Evolutionary conservation across 805 yeast genomes (phyloP), one percentile per base, ranked within the genome.

Genomic region (Nadsonia fulvescens): DNA sequence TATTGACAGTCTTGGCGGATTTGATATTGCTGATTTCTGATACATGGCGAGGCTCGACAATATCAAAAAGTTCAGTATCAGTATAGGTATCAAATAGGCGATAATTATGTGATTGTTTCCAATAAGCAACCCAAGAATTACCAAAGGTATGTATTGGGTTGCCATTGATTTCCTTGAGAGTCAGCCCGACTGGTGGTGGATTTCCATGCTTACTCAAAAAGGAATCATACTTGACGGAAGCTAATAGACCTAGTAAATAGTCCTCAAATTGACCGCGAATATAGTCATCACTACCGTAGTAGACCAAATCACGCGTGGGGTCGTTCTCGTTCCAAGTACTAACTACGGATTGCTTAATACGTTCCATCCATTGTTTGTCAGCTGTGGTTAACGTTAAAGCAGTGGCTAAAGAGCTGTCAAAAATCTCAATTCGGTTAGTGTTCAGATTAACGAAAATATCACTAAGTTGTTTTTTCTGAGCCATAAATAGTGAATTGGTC

Each of bases 211-310:
- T 42, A 3, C 41, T 46, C 7, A 63, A 37, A 40, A 72, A 79
- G 25, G 61, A 67, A 36, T 63, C 63, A 38, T 71, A 76, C 46
- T 91, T 75, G 12, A 66, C 69, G 14, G 77, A 61, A 0, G 92
- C 58, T 13, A 86, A 46, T 35, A 89, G 46, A 7, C 91, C 79
- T 32, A 75, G 62, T 14, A 83, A 49, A 43, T 89, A 89, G 40
- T 83, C 95, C 43, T 89, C 98, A 48, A 86, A 83, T 40, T 71
- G 81, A 51, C 70, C 63, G 27, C 96, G 54, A 16, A 89, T 71
- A 42, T 72, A 79, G 48, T 89, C 98, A 40, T 89, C 96, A 37
- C 78, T 70, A 3, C 86, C 86, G 22, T 52, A 50, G 42, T 61
- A 74, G 8, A 25, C 14, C 25, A 22, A 16, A 5, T 16, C 25